Evolutionary conservation across 1,139 yeast genomes (phyloP), one percentile per base, ranked within the genome.

Genomic region (Spencermartinsiella ligniputridi): DNA sequence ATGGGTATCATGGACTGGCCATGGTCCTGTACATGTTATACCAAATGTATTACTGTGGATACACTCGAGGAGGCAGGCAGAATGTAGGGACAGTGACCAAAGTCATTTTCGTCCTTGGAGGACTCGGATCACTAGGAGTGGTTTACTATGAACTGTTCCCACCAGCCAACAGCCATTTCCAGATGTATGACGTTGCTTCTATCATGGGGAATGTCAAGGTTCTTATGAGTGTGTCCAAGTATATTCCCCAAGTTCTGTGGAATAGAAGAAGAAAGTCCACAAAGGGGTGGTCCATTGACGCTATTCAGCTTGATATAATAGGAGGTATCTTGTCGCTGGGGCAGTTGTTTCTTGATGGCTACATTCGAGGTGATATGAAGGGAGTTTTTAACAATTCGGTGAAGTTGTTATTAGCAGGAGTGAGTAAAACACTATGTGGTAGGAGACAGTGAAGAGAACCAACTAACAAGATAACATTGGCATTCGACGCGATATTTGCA

Each of bases 161-260:
- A 39, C 51, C 51, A 37, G 35, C 41, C 34, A 49, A 54, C 15
- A 50, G 57, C 3, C 45, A 57, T 9, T 56, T 56, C 44, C 59
- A 62, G 47, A 50, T 62, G 40, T 53, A 60, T 19, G 71, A 69
- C 39, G 61, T 75, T 11, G 75, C 78, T 0, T 54, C 70, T 18
- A 53, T 67, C 29, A 58, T 75, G 22, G 76, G 80, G 1, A 69
- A 73, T 42, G 65, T 77, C 47, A 81, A 81, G 62, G 75, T 81
- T 15, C 49, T 65, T 20, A 72, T 79, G 71, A 77, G 83, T 45
- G 62, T 78, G 22, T 66, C 76, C 47, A 81, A 81, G 57, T 79
- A 80, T 56, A 57, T 81, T 3, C 87, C 88, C 0, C 88, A 81
- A 56, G 72, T 80, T 3, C 52, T 64, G 24, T 75, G 77, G 56